A percentile compares a stretch with the other conserved stretches of the same genome.
Evolutionary conservation across 139 green algal genomes (phyloP).

Genomic region (Tetradesmus obliquus): DNA sequence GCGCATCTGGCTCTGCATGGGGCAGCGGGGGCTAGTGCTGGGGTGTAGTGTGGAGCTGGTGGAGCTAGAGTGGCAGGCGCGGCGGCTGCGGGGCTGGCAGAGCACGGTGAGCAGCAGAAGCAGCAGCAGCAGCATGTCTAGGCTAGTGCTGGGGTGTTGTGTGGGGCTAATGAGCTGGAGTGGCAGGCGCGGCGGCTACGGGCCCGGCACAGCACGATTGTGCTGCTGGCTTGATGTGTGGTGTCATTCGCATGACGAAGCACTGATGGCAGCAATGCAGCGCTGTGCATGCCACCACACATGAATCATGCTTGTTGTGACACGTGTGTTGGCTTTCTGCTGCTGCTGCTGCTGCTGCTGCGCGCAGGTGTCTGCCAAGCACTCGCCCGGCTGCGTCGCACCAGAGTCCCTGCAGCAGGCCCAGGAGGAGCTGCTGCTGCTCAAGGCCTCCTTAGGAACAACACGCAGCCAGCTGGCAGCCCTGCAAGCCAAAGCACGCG

Average conservation of each 20-base stretch:
- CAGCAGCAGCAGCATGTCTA: neutral
- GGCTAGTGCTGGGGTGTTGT: neutral
- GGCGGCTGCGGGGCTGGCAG: neutral
- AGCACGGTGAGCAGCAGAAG: conserved; percentile 1
- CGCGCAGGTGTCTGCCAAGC: neutral
- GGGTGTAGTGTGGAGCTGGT: neutral
- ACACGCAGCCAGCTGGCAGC: neutral
- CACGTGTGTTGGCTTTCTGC: neutral
- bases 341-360: neutral
- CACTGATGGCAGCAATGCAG: neutral
- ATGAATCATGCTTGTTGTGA: neutral
- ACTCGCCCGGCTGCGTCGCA: neutral
- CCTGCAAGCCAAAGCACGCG: neutral
- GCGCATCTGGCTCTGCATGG: neutral
- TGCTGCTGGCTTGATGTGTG: neutral
- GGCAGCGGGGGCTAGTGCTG: neutral
- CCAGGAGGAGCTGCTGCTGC: neutral
- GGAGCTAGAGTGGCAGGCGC: conserved; percentile 2
- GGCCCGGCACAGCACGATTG: conserved; percentile 8
- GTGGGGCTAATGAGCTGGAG: neutral
- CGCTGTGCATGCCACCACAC: neutral
- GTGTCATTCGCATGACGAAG: neutral
- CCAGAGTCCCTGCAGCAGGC: neutral
- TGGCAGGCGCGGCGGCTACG: neutral
- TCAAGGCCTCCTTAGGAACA: neutral